Conservation (phyloP, 805 yeast genomes). For the Metschnikowia lachancei region DNA sequence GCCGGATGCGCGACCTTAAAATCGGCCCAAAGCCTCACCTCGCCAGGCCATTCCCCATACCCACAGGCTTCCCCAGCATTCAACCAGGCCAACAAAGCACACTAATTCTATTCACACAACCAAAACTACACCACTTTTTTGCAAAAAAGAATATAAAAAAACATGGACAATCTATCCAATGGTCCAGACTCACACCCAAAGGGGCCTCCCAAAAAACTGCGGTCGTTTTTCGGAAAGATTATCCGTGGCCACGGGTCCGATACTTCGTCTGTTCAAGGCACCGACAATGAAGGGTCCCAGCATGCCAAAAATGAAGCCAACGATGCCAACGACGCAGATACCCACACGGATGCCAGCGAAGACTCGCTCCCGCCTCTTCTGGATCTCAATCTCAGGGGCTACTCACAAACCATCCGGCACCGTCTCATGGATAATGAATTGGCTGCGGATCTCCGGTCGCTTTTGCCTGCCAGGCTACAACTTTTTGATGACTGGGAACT, state of each 20-base stretch:
- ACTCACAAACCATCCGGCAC: constrained; percentile 53
- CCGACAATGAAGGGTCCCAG: not conserved
- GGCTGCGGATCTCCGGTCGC: constrained; percentile 69
- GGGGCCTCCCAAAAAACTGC: constrained; percentile 4
- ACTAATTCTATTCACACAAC: too few species aligned
- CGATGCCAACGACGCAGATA: not conserved
- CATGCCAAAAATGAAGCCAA: not conserved
- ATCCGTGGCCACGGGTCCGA: constrained; percentile 11
- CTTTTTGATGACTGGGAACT: constrained; percentile 74
- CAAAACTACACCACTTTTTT: too few species aligned
- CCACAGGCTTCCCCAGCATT: too few species aligned
- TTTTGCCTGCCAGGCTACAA: constrained; percentile 78
- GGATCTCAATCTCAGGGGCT: constrained; percentile 59
- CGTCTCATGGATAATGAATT: constrained; percentile 57
- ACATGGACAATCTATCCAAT: not conserved
- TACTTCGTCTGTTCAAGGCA: not conserved
- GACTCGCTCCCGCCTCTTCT: constrained; percentile 46
- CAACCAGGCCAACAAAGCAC: too few species aligned
- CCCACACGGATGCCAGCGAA: not conserved
- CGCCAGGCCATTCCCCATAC: too few species aligned
- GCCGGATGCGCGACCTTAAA: too few species aligned
- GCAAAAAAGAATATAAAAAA: not conserved
- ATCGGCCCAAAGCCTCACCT: too few species aligned
- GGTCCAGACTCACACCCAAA: not conserved
- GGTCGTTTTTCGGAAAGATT: constrained; percentile 11